These are phyloP conservation scores for Alternaria ventricosa DNA, from an alignment of 2,329 filamentous ascomycete genomes.

Conservation along the genomic window DNA sequence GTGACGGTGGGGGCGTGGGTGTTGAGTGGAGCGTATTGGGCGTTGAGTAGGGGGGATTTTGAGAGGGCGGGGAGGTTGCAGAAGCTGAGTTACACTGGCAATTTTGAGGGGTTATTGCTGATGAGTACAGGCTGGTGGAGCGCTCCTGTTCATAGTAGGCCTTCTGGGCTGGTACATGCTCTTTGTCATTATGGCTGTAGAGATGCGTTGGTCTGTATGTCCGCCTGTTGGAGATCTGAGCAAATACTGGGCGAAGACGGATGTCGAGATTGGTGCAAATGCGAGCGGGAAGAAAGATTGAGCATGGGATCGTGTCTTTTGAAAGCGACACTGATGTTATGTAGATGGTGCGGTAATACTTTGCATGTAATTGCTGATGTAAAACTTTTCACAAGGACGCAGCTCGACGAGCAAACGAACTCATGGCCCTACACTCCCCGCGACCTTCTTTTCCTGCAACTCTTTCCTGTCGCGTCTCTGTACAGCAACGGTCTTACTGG, in stretches of 20 bases:
- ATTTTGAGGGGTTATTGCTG: background rate
- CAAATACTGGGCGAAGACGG: conserved; percentile 53
- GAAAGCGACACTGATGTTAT: background rate
- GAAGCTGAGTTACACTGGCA: conserved; percentile 46
- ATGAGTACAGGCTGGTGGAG: conserved; percentile 42
- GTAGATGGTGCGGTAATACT: background rate
- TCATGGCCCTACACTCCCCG: background rate
- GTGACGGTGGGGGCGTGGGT: conserved; percentile 56
- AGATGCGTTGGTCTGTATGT: conserved; percentile 59
- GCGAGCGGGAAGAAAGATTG: conserved; percentile 38
- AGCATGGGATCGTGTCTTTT: background rate
- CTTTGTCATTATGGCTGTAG: conserved; percentile 61
- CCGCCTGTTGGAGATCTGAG: conserved; percentile 61
- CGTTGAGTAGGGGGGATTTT: conserved; percentile 54
- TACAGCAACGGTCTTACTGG: conserved; percentile 34
- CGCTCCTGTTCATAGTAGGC: conserved; percentile 55
- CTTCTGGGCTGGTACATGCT: conserved; percentile 61
- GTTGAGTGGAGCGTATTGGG: conserved; percentile 59
- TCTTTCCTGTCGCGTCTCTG: conserved; percentile 33
- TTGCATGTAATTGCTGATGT: background rate
- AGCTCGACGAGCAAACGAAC: background rate
- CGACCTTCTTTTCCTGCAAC: conserved; percentile 29
- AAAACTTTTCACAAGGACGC: background rate
- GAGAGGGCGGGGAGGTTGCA: conserved; percentile 53
- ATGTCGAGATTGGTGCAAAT: conserved; percentile 34